Evolutionary conservation across 495 filamentous ascomycete genomes (phyloP).

Genomic region (Talaromyces stipitatus): DNA sequence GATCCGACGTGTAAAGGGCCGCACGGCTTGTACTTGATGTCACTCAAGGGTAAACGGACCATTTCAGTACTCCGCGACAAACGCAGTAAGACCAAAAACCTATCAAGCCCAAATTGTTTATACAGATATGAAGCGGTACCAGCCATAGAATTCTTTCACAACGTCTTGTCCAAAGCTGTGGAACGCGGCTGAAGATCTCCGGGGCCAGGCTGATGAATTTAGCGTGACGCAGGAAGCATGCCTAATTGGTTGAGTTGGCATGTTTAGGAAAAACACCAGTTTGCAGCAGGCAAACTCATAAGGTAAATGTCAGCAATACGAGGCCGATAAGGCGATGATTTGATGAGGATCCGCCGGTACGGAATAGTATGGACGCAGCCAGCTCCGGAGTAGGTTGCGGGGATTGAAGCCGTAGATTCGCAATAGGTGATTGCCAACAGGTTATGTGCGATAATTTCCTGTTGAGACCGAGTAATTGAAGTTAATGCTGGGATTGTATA

Average conservation of each 20-base stretch:
- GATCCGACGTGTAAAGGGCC: not conserved
- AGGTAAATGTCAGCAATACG: not conserved
- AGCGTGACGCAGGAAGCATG: not conserved
- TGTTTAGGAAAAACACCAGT: not conserved
- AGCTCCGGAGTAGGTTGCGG: not conserved
- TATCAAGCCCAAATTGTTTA: not conserved
- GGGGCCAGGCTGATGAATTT: not conserved
- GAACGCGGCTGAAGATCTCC: not conserved
- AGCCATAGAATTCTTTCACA: too few species aligned
- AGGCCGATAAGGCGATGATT: not conserved
- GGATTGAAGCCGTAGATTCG: not conserved
- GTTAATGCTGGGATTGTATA: not conserved
- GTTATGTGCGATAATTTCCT: too few species aligned
- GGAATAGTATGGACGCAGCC: not conserved
- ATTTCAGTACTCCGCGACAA: not conserved
- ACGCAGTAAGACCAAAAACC: not conserved
- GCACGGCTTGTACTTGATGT: not conserved
- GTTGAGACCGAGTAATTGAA: too few species aligned
- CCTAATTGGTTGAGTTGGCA: not conserved
- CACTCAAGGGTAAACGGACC: not conserved
- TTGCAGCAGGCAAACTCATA: not conserved
- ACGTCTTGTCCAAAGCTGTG: not conserved
- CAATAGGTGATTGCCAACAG: not conserved
- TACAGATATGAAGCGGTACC: too few species aligned
- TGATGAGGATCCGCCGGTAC: not conserved